phyloP scores from a whole-genome alignment of 495 filamentous ascomycete species.

The Darksidea phi region DNA sequence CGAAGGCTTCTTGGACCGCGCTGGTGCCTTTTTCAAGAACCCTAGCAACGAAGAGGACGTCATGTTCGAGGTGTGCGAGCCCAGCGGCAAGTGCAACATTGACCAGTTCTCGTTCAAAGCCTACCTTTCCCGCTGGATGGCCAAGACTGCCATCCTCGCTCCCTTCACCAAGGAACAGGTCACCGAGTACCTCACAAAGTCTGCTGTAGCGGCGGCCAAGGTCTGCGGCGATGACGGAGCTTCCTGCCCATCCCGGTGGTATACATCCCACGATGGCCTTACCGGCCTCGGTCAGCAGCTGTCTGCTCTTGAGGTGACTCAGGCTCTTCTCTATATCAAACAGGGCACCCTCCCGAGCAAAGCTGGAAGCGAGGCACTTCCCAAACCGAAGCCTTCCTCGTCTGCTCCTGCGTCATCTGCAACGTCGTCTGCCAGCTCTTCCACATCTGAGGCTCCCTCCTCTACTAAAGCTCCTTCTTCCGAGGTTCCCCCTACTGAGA shows the following conservation, averaged over 20 bases:
- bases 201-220: conserved; percentile 45
- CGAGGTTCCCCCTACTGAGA: no score
- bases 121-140: conserved; percentile 49
- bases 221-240: conserved; percentile 41
- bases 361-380: conserved; percentile 2
- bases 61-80: conserved; percentile 50
- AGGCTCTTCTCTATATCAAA: conserved; percentile 49
- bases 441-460: not conserved
- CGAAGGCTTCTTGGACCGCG: conserved; percentile 36
- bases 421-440: no score
- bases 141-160: conserved; percentile 44
- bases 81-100: conserved; percentile 41
- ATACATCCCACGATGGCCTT: conserved; percentile 42
- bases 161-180: conserved; percentile 43
- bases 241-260: conserved; percentile 45
- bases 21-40: conserved; percentile 42
- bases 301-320: conserved; percentile 66
- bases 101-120: conserved; percentile 51
- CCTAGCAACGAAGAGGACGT: conserved; percentile 43
- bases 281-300: conserved; percentile 64
- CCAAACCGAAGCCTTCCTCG: conserved; percentile 10
- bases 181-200: conserved; percentile 36
- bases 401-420: not conserved
- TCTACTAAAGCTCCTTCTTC: not conserved
- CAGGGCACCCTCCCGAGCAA: conserved; percentile 13